Percentiles rank a stretch among this genome's conserved stretches.
Evolutionary conservation across 345 rosid species (phyloP).

Genomic region (Aquilaria malaccensis): DNA sequence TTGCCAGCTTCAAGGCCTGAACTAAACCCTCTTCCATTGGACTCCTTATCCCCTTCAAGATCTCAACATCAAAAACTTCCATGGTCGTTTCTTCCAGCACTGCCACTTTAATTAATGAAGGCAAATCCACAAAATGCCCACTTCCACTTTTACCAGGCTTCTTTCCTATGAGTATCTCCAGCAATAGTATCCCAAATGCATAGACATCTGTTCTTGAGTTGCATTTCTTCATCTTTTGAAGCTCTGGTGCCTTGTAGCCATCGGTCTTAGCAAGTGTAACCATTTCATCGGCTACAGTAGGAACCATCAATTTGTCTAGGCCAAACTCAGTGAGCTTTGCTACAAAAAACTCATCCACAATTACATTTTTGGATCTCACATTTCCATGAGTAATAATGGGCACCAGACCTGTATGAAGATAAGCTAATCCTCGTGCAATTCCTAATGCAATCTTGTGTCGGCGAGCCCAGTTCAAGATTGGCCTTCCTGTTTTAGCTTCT

Average conservation of each 20-base stretch:
- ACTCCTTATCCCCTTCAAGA: conserved; percentile 76
- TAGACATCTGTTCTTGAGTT: conserved; percentile 88
- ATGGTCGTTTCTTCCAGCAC: conserved; percentile 93
- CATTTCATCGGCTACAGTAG: conserved; percentile 86
- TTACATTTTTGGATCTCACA: conserved; percentile 82
- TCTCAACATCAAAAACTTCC: conserved; percentile 90
- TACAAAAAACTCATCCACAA: conserved; percentile 83
- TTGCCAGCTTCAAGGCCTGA: conserved; percentile 93
- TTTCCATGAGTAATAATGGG: conserved; percentile 82
- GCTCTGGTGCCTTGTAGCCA: conserved; percentile 95
- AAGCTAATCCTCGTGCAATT: conserved; percentile 79
- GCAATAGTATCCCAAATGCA: conserved; percentile 82
- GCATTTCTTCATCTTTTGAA: conserved; percentile 94
- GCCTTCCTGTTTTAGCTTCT: conserved; percentile 78
- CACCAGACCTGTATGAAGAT: conserved; percentile 81
- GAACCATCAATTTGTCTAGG: conserved; percentile 89
- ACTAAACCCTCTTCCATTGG: conserved; percentile 97
- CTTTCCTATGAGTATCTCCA: conserved; percentile 91
- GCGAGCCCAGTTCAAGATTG: conserved; percentile 84
- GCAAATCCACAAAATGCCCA: conserved; percentile 61
- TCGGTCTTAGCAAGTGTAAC: conserved; percentile 76
- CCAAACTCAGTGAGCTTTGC: conserved; percentile 87
- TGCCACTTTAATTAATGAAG: conserved; percentile 85
- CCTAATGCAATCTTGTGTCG: conserved; percentile 92
- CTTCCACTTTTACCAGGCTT: conserved; percentile 73